Evolutionary conservation across 257 asterid species (phyloP), one percentile per base, ranked within the genome.

Genomic region (Jasminum sambac): DNA sequence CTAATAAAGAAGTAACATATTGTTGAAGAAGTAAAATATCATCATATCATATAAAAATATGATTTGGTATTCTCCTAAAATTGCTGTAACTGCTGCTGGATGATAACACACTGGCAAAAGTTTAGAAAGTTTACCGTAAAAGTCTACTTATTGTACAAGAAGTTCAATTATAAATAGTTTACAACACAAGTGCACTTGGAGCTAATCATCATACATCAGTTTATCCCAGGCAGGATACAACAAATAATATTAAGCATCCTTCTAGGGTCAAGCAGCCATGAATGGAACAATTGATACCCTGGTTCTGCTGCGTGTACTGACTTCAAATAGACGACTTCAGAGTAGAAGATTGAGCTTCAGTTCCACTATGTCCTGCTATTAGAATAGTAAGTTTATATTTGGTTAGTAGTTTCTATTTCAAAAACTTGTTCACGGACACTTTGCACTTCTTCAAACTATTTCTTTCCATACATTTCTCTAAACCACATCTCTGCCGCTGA

Each of bases 361-460:
- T 30, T 68, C 66, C 69, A 63, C 44, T 40, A 72, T 61, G 40
- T 63, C 67, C 92, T 86, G 88, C 80, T 72, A 66, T 69, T 72
- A 69, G 73, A 73, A 66, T 46, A 40, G 1, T 0, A 23, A 23
- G 55, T 60, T 61, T 61, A 59, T 52, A 40, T 37, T 37, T n/a
- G 8, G 25, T 11, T 9, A 38, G 36, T 30, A 30, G 36, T 30
- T 30, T 30, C 36, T 30, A 30, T 30, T 30, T 30, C 36, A 30
- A 30, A 30, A 30, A 30, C 36, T 30, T 30, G 36, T 30, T 4
- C 36, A 30, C 4, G 4, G 4, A 30, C 36, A 30, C 36, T 30
- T 30, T 1, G 36, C 36, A 30, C 36, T 30, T 30, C 36, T 30
- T 30, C 36, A 30, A 30, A 30, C 36, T 4, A 30, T 30, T n/a